Percentiles rank a stretch among this genome's conserved stretches.
These are phyloP conservation scores for Ceratocystis variospora DNA, from an alignment of 2,329 filamentous ascomycete genomes.

Conservation along the genomic window DNA sequence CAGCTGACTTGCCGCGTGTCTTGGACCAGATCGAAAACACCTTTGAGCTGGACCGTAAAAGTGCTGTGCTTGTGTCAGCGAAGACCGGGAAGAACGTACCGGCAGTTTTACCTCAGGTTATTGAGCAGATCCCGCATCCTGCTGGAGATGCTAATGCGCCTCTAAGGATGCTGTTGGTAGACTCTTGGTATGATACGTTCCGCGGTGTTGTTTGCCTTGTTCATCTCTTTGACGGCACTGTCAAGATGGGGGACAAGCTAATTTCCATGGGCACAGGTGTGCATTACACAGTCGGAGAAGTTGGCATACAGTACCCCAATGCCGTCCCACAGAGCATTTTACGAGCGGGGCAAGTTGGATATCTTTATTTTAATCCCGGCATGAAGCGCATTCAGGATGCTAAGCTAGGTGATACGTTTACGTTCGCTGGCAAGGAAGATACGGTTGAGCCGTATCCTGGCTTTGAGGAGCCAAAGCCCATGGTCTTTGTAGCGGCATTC, in stretches of 20 bases:
- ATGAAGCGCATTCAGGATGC: conserved; percentile 97
- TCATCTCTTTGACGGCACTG: conserved; percentile 73
- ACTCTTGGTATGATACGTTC: conserved; percentile 97
- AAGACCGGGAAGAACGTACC: conserved; percentile 87
- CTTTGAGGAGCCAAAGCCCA: conserved; percentile 93
- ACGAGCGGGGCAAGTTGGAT: conserved; percentile 87
- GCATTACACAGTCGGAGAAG: conserved; percentile 88
- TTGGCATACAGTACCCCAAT: conserved; percentile 89
- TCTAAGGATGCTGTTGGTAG: conserved; percentile 73
- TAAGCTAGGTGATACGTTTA: conserved; percentile 92
- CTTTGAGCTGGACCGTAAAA: conserved; percentile 73
- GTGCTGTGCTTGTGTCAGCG: conserved; percentile 62
- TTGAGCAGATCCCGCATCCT: conserved; percentile 72
- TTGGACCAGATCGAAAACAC: conserved; percentile 72
- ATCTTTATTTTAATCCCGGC: conserved; percentile 92
- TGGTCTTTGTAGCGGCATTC: conserved; percentile 97
- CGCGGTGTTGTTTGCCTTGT: conserved; percentile 86
- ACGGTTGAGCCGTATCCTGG: conserved; percentile 70
- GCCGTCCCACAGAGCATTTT: conserved; percentile 68
- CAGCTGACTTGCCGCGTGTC: conserved; percentile 74
- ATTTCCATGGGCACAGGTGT: conserved; percentile 75
- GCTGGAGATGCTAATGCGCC: conserved; percentile 53
- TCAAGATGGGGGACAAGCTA: conserved; percentile 73
- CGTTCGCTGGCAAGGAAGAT: conserved; percentile 62
- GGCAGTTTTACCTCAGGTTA: conserved; percentile 67